Conservation (phyloP, 495 filamentous ascomycete species). For the Aspergillus biplanus region DNA sequence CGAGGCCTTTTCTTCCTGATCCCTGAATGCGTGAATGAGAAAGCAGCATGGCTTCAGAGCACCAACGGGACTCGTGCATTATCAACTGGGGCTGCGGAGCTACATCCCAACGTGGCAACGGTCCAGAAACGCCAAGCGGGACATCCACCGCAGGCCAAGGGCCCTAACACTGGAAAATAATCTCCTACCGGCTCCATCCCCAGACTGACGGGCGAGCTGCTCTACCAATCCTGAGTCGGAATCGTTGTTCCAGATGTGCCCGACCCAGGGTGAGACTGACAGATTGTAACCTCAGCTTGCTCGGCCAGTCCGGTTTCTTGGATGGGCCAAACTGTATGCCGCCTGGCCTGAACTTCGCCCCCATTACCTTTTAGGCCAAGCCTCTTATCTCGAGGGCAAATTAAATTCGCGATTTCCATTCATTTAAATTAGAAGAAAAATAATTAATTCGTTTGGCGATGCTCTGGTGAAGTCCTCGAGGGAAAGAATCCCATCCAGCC, state of each 20-base stretch:
- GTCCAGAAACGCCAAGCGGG: conserved; percentile 15
- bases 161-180: background rate
- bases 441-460: background rate
- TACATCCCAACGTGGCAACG: conserved; percentile 13
- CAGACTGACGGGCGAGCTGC: conserved; percentile 1
- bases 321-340: background rate
- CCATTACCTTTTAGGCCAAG: background rate
- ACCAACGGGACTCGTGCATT: background rate
- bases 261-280: conserved; percentile 1
- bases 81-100: conserved; percentile 4
- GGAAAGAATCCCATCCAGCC: no score
- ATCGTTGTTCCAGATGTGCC: conserved; percentile 1
- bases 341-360: background rate
- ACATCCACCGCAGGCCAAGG: conserved; percentile 10
- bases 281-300: conserved; percentile 14
- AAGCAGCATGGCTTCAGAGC: background rate
- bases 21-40: background rate
- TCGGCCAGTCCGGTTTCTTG: conserved; percentile 2
- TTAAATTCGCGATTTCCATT: background rate
- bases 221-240: background rate
- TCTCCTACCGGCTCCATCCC: conserved; percentile 8
- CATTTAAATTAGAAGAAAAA: background rate
- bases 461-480: no score
- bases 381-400: background rate
- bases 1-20: background rate